These are phyloP conservation scores for Tuctoria greenei DNA, from an alignment of 176 grass and related monocot species.

Conservation along the genomic window DNA sequence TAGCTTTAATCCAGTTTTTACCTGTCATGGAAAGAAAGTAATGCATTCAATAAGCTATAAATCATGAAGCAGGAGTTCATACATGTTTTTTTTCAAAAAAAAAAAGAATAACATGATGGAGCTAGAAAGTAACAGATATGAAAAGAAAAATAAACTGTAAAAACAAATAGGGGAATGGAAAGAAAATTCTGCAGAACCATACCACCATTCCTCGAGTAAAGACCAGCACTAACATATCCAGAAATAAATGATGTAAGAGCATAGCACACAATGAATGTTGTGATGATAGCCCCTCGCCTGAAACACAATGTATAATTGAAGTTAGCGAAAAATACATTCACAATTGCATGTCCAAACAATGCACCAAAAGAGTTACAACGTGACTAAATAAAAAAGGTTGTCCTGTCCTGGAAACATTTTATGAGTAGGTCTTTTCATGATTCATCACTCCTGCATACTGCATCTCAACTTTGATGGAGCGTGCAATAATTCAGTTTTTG, in stretches of 20 bases:
- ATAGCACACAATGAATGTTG: conserved; percentile 99
- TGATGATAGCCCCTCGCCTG: conserved; percentile 89
- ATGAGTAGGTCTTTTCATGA: background rate
- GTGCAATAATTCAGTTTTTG: background rate
- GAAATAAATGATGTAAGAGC: conserved; percentile 97
- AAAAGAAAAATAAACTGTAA: conserved; percentile 4
- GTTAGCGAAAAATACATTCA: conserved; percentile 28
- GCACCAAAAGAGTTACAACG: background rate
- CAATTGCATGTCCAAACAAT: conserved; percentile 18
- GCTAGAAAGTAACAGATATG: background rate
- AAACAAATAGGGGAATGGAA: background rate
- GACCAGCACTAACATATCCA: conserved; percentile 91
- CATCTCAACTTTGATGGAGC: background rate
- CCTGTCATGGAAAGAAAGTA: conserved; percentile 57
- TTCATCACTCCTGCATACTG: background rate
- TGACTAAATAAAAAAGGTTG: background rate
- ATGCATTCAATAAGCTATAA: conserved; percentile 10
- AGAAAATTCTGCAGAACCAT: conserved; percentile 35
- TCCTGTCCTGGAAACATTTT: background rate
- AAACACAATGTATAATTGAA: conserved; percentile 4
- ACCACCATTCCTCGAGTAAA: conserved; percentile 92
- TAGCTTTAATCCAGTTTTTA: conserved; percentile 96
- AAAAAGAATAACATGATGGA: background rate
- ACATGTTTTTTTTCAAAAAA: conserved; percentile 3
- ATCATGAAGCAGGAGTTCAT: conserved; percentile 5